Base-by-base conservation (phyloP, 495 filamentous ascomycete species). In the Peziza echinospora region DNA sequence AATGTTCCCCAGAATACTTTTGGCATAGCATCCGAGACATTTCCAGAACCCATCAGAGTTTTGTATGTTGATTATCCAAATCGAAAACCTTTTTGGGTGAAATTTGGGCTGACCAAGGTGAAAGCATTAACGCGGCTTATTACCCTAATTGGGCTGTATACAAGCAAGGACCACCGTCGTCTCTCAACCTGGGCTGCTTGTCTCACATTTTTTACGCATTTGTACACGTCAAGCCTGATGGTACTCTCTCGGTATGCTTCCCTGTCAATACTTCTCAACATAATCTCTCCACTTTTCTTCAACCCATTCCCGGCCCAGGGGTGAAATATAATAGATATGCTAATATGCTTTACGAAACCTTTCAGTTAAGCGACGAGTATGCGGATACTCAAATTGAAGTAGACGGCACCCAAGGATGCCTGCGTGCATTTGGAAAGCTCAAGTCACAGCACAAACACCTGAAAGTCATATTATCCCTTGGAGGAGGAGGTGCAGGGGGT, bases 121-220 rank as follows among this genome's bases (percentile, higher is more conserved):
- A 21, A 11, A 60, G 57, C 48, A 48, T 66, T 47, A 92, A 92
- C 61, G 84, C 78, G 19, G 79, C 82, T n/a, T 91, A 89, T 62
- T 92, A 85, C 66, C 83, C 84, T 3, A 92, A 89, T 60, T 82
- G 78, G 71, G 68, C 77, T 41, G 72, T 87, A 25, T 87, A 89
- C 60, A 69, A 69, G 47, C 73, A 80, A 54, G 76, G 83, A 50
- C 75, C 82, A 19, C 85, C 85, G 1, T 83, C 78, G 0, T 75
- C 75, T 13, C 62, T 93, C 49, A 78, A 82, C 60, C 69, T 77
- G 55, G 71, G 68, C 24, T 67, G 71, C 48, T 65, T 80, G 34
- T 77, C 82, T 46, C 81, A 87, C 55, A 73, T 91, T 30, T 91
- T 87, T 58, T 93, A 93, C 60, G 82, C 84, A 44, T 92, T 85